Evolutionary conservation across 257 asterid genomes (phyloP), one percentile per base, ranked within the genome.

Genomic region (Hygrophila difformis): DNA sequence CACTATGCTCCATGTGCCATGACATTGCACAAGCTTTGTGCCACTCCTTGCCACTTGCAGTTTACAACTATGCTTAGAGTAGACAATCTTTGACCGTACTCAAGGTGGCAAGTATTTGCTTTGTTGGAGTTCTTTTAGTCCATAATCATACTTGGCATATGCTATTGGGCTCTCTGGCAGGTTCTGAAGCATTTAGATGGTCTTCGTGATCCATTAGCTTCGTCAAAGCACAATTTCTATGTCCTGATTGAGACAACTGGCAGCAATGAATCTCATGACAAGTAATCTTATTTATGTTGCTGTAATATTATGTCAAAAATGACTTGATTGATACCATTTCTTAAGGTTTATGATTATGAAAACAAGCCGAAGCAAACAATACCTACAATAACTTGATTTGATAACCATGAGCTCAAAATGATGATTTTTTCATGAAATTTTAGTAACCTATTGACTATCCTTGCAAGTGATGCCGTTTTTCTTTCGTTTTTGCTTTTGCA

Each of bases 221-320:
- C 93, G 37, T 61, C 93, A 50, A 65, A 59, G 59, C 92, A 82
- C 71, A 73, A 89, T 52, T 89, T 89, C 68, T 89, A 81, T 72
- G 55, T 82, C 64, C 83, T 89, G 73, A 77, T 89, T 56, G 98
- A 89, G 85, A 89, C 98, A 60, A 85, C 87, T 16, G 98, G 98
- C 64, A 89, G 98, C 64, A 62, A 39, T 43, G 96, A 85, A 72
- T 61, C 85, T 69, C 82, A 77, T 72, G 98, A 89, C 84, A 82
- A 65, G 98, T 89, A 89, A 71, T 42, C 39, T 33, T 46, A 63
- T 63, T 48, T 53, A 38, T 35, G 47, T 60, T 60, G 35, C 53
- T 24, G 39, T 45, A 53, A 57, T 49, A 21, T 48, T 41, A 26
- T 17, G 52, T 52, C 55, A 48, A 53, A 36, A 48, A 51, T 23